phyloP scores from a whole-genome alignment of 257 asterid species.

The Gentiana dahurica region DNA sequence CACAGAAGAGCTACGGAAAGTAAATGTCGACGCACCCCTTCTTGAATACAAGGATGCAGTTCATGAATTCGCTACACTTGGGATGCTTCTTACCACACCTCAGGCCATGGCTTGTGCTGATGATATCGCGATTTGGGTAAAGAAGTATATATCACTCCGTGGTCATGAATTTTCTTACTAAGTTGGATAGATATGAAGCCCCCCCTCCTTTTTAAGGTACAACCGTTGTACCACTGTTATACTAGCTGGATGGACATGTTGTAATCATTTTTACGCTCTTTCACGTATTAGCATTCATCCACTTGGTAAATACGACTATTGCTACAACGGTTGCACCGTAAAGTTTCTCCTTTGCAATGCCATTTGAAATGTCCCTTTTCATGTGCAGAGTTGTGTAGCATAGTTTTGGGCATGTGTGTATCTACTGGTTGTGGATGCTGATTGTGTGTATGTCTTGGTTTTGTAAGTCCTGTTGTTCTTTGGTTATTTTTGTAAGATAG shows the following conservation, averaged over 20 bases:
- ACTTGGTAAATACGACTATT: no score
- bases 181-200: conserved; percentile 8
- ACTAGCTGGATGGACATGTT: no score
- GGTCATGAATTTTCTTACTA: conserved; percentile 89
- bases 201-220: no score
- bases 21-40: conserved; percentile 81
- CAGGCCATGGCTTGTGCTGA: conserved; percentile 86
- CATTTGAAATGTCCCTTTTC: conserved; percentile 1
- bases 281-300: no score
- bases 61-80: conserved; percentile 85
- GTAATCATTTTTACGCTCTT: no score
- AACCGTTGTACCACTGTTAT: no score
- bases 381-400: conserved; percentile 2
- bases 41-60: conserved; percentile 84
- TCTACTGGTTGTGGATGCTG: conserved; percentile 5
- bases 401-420: not conserved
- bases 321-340: no score
- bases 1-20: conserved; percentile 88
- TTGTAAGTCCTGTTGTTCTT: conserved; percentile 9
- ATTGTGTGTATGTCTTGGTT: not conserved
- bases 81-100: conserved; percentile 79
- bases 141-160: conserved; percentile 76
- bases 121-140: conserved; percentile 89
- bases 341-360: not conserved
- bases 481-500: conserved; percentile 33